A percentile compares a stretch with the other conserved stretches of the same genome.
Conservation (phyloP, 495 filamentous ascomycete genomes). For the Talaromyces liani region DNA sequence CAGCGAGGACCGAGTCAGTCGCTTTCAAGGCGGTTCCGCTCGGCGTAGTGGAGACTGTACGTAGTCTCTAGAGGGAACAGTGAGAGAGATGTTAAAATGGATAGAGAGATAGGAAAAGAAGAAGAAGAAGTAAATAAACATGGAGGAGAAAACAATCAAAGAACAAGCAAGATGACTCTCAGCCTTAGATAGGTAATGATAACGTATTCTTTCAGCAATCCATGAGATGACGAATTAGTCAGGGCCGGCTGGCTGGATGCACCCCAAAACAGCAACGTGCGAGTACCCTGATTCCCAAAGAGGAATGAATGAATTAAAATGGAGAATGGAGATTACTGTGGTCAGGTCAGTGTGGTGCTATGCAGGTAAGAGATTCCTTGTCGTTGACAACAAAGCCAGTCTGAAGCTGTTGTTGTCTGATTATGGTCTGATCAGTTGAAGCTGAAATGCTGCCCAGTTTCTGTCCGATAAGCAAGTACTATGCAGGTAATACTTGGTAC, state of each 20-base stretch:
- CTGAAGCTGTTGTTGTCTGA: neutral
- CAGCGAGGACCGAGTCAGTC: neutral
- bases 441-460: neutral
- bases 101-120: neutral
- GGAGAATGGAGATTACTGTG: too few relatives aligned
- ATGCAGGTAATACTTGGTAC: neutral
- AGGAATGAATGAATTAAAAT: neutral
- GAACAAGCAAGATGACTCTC: neutral
- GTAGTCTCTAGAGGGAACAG: neutral
- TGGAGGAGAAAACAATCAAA: neutral
- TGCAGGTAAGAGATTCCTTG: neutral
- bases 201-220: neutral
- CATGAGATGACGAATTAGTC: slow-evolving; percentile 3
- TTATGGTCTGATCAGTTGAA: neutral
- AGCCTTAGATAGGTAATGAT: neutral
- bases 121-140: neutral
- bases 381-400: neutral
- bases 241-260: neutral
- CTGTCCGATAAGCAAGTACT: neutral
- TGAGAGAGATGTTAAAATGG: neutral
- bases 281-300: neutral
- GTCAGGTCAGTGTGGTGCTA: neutral
- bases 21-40: neutral
- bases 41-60: neutral
- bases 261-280: neutral